phyloP scores from a whole-genome alignment of 345 rosid species.

The Linum lewisii region DNA sequence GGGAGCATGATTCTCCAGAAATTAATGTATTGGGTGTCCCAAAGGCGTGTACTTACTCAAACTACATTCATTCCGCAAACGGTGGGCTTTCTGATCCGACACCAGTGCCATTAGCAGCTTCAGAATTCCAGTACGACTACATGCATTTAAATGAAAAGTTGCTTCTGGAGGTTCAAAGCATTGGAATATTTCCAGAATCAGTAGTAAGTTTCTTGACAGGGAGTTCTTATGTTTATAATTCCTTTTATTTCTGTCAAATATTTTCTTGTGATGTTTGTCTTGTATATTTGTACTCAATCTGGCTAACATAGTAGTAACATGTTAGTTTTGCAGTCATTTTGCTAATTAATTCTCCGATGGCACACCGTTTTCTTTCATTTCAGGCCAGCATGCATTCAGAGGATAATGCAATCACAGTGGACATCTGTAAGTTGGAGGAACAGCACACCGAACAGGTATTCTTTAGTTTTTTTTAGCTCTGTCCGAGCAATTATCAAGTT shows the following conservation, averaged over 20 bases:
- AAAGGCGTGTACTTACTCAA: slow-evolving; percentile 31
- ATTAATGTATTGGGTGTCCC: slow-evolving; percentile 30
- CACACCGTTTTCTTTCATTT: slow-evolving; percentile 17
- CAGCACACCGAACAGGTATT: slow-evolving; percentile 60
- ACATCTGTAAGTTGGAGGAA: slow-evolving; percentile 54
- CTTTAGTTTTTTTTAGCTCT: slow-evolving; percentile 3
- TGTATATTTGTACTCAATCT: no score
- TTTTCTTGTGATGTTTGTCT: not conserved
- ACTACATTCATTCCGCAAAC: slow-evolving; percentile 28
- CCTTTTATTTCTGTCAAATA: slow-evolving; percentile 3
- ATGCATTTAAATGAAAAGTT: slow-evolving; percentile 61
- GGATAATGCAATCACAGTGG: slow-evolving; percentile 50
- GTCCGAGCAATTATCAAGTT: no score
- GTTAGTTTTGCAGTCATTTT: no score
- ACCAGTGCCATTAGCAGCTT: slow-evolving; percentile 26
- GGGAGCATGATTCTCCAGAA: slow-evolving; percentile 42
- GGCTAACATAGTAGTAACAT: no score
- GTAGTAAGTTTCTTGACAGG: slow-evolving; percentile 40
- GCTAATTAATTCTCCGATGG: not conserved
- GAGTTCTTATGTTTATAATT: slow-evolving; percentile 6
- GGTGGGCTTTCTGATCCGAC: slow-evolving; percentile 38
- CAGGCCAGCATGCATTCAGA: slow-evolving; percentile 50
- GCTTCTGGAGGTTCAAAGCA: slow-evolving; percentile 63
- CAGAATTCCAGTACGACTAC: slow-evolving; percentile 50
- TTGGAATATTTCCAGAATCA: slow-evolving; percentile 72